A percentile compares a stretch with the other conserved stretches of the same genome.
These are phyloP conservation scores for Plasmodium vinckei DNA, from an alignment of 169 alveolate genomes.

Conservation along the genomic window DNA sequence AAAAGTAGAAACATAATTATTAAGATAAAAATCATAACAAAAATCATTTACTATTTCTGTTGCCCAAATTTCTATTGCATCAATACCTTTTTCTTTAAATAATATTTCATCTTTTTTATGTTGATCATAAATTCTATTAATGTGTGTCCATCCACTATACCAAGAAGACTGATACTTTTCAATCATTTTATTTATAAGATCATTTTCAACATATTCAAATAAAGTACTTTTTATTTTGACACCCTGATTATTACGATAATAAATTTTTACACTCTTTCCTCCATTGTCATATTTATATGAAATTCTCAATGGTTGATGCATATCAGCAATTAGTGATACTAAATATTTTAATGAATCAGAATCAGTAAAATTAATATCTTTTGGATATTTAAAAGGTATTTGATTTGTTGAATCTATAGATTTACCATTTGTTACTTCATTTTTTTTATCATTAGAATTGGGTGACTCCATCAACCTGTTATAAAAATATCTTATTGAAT, in stretches of 20 bases:
- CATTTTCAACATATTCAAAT: slow-evolving; percentile 40
- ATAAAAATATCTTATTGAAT: slow-evolving; percentile 80
- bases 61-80: slow-evolving; percentile 87
- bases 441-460: too few relatives aligned
- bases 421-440: too few relatives aligned
- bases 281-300: slow-evolving; percentile 77
- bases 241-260: slow-evolving; percentile 3
- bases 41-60: slow-evolving; percentile 80
- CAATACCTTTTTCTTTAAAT: slow-evolving; percentile 80
- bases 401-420: background rate
- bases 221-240: slow-evolving; percentile 10
- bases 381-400: slow-evolving; percentile 80
- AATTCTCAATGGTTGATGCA: slow-evolving; percentile 88
- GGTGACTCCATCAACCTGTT: slow-evolving; percentile 38
- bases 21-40: slow-evolving; percentile 78
- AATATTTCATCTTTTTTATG: slow-evolving; percentile 85
- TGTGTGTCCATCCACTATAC: slow-evolving; percentile 93
- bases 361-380: slow-evolving; percentile 84
- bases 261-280: slow-evolving; percentile 74
- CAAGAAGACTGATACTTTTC: slow-evolving; percentile 80
- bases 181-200: slow-evolving; percentile 34
- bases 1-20: slow-evolving; percentile 68
- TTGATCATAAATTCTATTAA: slow-evolving; percentile 82
- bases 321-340: slow-evolving; percentile 86
- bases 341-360: slow-evolving; percentile 86